These are phyloP conservation scores for Tuctoria greenei DNA, from an alignment of 176 grass and related monocot genomes.

Conservation along the genomic window DNA sequence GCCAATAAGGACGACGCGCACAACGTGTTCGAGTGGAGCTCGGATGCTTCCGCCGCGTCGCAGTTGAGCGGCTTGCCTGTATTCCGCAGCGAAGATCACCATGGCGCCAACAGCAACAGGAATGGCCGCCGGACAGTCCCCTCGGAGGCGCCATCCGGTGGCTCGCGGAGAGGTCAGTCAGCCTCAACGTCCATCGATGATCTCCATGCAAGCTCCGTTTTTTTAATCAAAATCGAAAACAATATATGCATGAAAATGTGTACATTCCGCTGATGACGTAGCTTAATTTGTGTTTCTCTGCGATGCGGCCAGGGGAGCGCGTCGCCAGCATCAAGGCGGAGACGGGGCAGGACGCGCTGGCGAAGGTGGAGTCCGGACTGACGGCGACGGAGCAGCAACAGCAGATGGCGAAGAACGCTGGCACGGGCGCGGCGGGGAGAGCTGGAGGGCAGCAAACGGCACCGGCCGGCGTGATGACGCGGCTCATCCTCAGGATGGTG, in stretches of 20 bases:
- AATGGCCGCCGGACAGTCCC: slow-evolving; percentile 55
- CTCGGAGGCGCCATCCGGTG: slow-evolving; percentile 25
- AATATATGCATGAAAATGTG: too few species aligned
- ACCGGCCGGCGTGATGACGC: slow-evolving; percentile 66
- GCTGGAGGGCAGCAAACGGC: slow-evolving; percentile 52
- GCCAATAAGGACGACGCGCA: slow-evolving; percentile 61
- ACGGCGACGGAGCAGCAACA: slow-evolving; percentile 43
- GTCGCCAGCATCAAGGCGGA: slow-evolving; percentile 37
- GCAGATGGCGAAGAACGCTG: neutral
- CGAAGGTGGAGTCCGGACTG: slow-evolving; percentile 52
- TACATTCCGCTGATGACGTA: too few species aligned
- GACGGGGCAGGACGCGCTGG: slow-evolving; percentile 44
- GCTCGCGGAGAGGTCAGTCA: slow-evolving; percentile 48
- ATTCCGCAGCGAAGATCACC: slow-evolving; percentile 51
- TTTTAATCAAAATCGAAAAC: too few species aligned
- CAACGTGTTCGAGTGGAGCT: slow-evolving; percentile 75
- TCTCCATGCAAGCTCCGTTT: too few species aligned
- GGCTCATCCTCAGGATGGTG: slow-evolving; percentile 89
- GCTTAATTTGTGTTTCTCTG: neutral
- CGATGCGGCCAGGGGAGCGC: slow-evolving; percentile 23
- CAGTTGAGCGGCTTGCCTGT: slow-evolving; percentile 65
- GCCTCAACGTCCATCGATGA: too few species aligned
- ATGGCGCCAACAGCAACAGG: slow-evolving; percentile 51
- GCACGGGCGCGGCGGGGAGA: neutral
- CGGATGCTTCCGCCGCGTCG: slow-evolving; percentile 53